Evolutionary conservation across 495 filamentous ascomycete species (phyloP), one percentile per base, ranked within the genome.

Genomic region (Terfezia claveryi): DNA sequence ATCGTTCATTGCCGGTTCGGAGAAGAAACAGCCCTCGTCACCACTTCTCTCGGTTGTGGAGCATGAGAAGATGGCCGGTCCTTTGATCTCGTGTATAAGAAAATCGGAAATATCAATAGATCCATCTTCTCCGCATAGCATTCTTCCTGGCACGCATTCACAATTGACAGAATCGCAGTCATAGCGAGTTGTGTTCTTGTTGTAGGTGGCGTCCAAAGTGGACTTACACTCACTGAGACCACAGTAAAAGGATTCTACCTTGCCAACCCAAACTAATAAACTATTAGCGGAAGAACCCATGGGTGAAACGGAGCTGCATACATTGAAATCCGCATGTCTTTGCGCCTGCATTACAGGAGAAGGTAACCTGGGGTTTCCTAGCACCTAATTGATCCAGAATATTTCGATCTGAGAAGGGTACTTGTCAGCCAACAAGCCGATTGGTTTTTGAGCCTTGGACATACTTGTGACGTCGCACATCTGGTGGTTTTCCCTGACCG

Each of bases 401-500:
- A 69, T 92, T 91, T 58, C 72, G 69, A 55, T 66, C 63, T 65
- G 20, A 14, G 16, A 8, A 54, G 27, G 11, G 12, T 51, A 32
- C 27, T 32, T 32, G 2, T 32, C 2, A 32, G 27, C 27, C 27
- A 32, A 32, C 27, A 5, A 32, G 27, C 27, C 27, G 27, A 32
- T 32, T 32, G 27, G 27, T 32, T 32, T 32, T 7, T 32, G 27
- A 32, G 7, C 0, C 27, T 32, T 32, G 27, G 27, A 49, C 63
- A 64, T 67, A 70, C 96, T 98, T 49, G 88, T 96, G 59, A 98
- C 89, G 71, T 92, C 85, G 67, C 91, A 98, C 77, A 94, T 88
- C 71, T 96, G 92, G 67, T 84, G 87, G 67, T 96, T 98, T 66
- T 94, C 78, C 61, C 93, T 85, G 36, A 94, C 80, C 6, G 91